Percentiles rank a stretch among this genome's conserved stretches.
Evolutionary conservation across 768 basidiomycete species (phyloP).

Genomic region (Pisolithus microcarpus): DNA sequence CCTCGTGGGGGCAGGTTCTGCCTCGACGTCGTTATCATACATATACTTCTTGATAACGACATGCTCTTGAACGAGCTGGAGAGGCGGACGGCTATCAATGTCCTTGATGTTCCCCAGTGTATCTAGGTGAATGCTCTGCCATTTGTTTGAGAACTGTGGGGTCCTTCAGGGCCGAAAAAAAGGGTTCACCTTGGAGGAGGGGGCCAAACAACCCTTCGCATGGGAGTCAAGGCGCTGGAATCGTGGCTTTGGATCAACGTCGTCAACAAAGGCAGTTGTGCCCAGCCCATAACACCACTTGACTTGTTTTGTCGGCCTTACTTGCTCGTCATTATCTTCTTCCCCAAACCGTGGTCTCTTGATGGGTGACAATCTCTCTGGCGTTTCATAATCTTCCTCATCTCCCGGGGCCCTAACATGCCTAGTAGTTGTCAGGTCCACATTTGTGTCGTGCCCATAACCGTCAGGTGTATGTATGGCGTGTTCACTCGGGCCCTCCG

Average conservation of each 20-base stretch:
- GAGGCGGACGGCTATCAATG: slow-evolving; percentile 43
- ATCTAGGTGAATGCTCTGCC: slow-evolving; percentile 56
- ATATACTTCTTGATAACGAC: slow-evolving; percentile 72
- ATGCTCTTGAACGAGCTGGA: slow-evolving; percentile 55
- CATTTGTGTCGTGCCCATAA: slow-evolving; percentile 20
- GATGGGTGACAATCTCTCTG: slow-evolving; percentile 36
- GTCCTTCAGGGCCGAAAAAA: not conserved
- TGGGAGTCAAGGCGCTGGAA: slow-evolving; percentile 32
- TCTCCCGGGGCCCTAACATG: slow-evolving; percentile 71
- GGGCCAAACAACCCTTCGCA: slow-evolving; percentile 61
- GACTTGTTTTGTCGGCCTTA: slow-evolving; percentile 46
- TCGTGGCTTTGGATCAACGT: slow-evolving; percentile 48
- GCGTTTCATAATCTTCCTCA: slow-evolving; percentile 73
- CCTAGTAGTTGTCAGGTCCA: slow-evolving; percentile 18
- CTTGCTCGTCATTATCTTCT: slow-evolving; percentile 25
- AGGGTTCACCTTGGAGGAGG: slow-evolving; percentile 59
- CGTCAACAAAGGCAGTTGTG: slow-evolving; percentile 55
- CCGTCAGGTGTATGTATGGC: slow-evolving; percentile 2
- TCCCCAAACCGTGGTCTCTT: slow-evolving; percentile 34
- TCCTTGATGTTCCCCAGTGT: slow-evolving; percentile 64
- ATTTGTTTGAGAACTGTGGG: slow-evolving; percentile 3
- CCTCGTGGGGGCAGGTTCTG: slow-evolving; percentile 30
- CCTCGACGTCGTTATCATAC: slow-evolving; percentile 63
- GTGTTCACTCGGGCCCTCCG: slow-evolving; percentile 21
- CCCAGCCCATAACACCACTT: slow-evolving; percentile 73